Evolutionary conservation across 495 filamentous ascomycete genomes (phyloP).

Genomic region (Talaromyces adpressus): DNA sequence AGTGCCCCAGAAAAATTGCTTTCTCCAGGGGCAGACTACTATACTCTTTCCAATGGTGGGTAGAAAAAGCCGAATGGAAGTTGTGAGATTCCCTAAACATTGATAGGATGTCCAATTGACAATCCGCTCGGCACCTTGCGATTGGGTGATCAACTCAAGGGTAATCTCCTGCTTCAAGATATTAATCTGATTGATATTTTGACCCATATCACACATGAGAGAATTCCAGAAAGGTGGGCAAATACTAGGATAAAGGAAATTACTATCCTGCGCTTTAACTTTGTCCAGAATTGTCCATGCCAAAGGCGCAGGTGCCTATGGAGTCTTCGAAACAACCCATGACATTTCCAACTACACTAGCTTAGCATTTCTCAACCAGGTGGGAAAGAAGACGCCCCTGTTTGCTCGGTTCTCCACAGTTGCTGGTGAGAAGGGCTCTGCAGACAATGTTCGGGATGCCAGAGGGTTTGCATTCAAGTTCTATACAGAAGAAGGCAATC

Average conservation of each 20-base stretch:
- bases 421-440: slow-evolving; percentile 54
- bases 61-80: too few species aligned
- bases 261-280: not conserved
- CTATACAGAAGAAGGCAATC: slow-evolving; percentile 73
- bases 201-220: slow-evolving; percentile 52
- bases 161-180: slow-evolving; percentile 25
- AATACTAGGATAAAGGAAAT: too few species aligned
- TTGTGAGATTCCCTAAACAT: too few species aligned
- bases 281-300: slow-evolving; percentile 51
- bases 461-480: slow-evolving; percentile 66
- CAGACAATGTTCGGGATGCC: slow-evolving; percentile 59
- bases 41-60: too few species aligned
- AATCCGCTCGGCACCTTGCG: too few species aligned
- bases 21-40: too few species aligned
- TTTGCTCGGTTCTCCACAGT: slow-evolving; percentile 62
- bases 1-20: too few species aligned
- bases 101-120: too few species aligned
- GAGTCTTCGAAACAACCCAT: slow-evolving; percentile 53
- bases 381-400: slow-evolving; percentile 56
- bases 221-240: slow-evolving; percentile 39
- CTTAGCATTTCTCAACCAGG: slow-evolving; percentile 32
- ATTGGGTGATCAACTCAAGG: too few species aligned
- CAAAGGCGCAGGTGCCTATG: slow-evolving; percentile 50
- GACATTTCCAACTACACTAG: slow-evolving; percentile 40
- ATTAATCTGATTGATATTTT: slow-evolving; percentile 40